Evolutionary conservation across 768 basidiomycete species (phyloP).

Genomic region (Cubamyces lactineus): DNA sequence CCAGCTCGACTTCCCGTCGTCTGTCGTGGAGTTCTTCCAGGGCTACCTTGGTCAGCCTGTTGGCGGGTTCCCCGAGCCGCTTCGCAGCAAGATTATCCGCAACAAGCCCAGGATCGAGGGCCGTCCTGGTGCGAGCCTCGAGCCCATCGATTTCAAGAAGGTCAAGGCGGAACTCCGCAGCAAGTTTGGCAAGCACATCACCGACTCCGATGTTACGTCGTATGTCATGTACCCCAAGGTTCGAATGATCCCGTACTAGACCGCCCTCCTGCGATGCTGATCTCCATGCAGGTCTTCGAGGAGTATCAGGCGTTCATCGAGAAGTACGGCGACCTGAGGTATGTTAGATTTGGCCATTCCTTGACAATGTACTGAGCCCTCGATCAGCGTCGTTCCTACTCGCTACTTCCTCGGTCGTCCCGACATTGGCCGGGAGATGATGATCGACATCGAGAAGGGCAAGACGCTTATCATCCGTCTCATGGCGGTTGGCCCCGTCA

Average conservation of each 20-base stretch:
- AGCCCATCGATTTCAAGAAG: constrained; percentile 92
- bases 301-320: constrained; percentile 94
- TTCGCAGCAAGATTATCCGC: constrained; percentile 89
- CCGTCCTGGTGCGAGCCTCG: constrained; percentile 88
- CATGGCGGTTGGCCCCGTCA: constrained; percentile 93
- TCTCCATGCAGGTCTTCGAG: constrained; percentile 77
- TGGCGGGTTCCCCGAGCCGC: constrained; percentile 97
- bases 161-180: constrained; percentile 90
- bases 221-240: constrained; percentile 99
- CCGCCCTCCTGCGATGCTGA: background rate
- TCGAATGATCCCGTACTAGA: constrained; percentile 2
- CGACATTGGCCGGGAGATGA: constrained; percentile 92
- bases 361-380: background rate
- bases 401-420: constrained; percentile 97
- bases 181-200: constrained; percentile 95
- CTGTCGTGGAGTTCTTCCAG: constrained; percentile 98
- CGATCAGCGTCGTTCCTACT: constrained; percentile 85
- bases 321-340: constrained; percentile 96
- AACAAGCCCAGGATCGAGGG: constrained; percentile 92
- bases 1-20: constrained; percentile 95
- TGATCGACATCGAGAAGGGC: constrained; percentile 93
- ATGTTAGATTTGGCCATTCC: constrained; percentile 27
- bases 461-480: constrained; percentile 96
- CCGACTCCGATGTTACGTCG: constrained; percentile 89
- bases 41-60: constrained; percentile 98